phyloP scores from a whole-genome alignment of 2,329 filamentous ascomycete genomes.

The Akanthomyces lecanii region DNA sequence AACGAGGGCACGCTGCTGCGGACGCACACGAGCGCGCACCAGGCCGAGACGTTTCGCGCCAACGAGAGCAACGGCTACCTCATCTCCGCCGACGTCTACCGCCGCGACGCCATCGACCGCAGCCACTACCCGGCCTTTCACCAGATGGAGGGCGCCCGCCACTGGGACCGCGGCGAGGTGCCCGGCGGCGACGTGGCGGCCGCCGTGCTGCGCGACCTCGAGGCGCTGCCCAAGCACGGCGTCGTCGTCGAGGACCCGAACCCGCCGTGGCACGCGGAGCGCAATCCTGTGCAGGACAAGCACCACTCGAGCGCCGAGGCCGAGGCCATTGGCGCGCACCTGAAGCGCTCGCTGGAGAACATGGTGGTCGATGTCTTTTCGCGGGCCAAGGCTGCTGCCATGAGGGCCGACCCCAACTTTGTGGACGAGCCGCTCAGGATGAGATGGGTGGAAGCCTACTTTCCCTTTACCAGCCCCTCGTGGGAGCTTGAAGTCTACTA shows the following conservation, averaged over 20 bases:
- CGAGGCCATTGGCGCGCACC: constrained; percentile 75
- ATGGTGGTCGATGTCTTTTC: constrained; percentile 89
- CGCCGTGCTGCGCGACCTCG: constrained; percentile 66
- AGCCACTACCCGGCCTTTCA: constrained; percentile 97
- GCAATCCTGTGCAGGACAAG: constrained; percentile 75
- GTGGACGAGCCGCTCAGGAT: constrained; percentile 72
- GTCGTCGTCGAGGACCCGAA: constrained; percentile 81
- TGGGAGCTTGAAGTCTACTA: constrained; percentile 97
- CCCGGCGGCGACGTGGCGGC: constrained; percentile 55
- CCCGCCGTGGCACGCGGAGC: constrained; percentile 68
- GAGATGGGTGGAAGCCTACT: constrained; percentile 95
- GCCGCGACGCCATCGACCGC: constrained; percentile 88
- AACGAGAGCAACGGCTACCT: constrained; percentile 76
- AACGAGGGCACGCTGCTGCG: constrained; percentile 78
- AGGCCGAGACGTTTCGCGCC: constrained; percentile 73
- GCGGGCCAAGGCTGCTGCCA: constrained; percentile 64
- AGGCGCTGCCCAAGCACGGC: constrained; percentile 65
- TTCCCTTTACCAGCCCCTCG: constrained; percentile 91
- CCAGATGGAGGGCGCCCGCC: constrained; percentile 93
- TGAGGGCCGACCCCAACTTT: constrained; percentile 45
- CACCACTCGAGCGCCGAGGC: constrained; percentile 73
- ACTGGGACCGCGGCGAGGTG: constrained; percentile 71
- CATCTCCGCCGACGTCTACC: constrained; percentile 91
- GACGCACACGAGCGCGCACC: constrained; percentile 93
- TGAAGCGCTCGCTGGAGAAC: constrained; percentile 84